Evolutionary conservation across 306 rosid genomes (phyloP).

Genomic region (Glycine tomentella): DNA sequence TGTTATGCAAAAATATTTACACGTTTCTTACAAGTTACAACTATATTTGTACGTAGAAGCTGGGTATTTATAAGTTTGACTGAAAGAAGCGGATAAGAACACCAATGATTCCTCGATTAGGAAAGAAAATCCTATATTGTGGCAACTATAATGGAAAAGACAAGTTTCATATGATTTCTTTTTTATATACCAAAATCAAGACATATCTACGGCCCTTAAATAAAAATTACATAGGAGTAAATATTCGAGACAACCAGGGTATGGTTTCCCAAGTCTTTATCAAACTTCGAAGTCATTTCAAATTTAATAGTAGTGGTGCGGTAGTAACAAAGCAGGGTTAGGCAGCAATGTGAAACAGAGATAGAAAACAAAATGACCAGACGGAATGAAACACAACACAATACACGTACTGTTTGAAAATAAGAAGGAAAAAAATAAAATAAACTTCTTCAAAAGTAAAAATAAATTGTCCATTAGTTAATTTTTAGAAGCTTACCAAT

Average conservation of each 20-base stretch:
- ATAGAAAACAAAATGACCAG: no score
- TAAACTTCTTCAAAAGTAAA: no score
- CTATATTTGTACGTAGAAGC: background rate
- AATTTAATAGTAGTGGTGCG: background rate
- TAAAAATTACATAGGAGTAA: background rate
- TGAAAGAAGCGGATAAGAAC: background rate
- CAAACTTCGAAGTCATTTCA: background rate
- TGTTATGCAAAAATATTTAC: no score
- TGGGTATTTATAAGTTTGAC: background rate
- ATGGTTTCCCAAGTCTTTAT: background rate
- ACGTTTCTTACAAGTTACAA: no score
- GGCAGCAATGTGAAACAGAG: no score
- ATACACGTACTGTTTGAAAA: no score
- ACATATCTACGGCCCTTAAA: background rate
- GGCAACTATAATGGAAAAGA: background rate
- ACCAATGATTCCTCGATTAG: no score
- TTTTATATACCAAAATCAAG: conserved; percentile 4
- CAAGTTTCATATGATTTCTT: background rate
- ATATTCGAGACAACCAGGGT: background rate
- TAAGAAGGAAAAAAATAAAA: no score
- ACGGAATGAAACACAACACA: no score
- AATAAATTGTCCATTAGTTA: no score
- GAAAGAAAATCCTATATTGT: background rate
- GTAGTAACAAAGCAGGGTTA: no score
- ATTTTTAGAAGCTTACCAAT: no score